A percentile compares a stretch with the other conserved stretches of the same genome.
Conservation (phyloP, 805 yeast genomes). For the Candida jianshihensis region DNA sequence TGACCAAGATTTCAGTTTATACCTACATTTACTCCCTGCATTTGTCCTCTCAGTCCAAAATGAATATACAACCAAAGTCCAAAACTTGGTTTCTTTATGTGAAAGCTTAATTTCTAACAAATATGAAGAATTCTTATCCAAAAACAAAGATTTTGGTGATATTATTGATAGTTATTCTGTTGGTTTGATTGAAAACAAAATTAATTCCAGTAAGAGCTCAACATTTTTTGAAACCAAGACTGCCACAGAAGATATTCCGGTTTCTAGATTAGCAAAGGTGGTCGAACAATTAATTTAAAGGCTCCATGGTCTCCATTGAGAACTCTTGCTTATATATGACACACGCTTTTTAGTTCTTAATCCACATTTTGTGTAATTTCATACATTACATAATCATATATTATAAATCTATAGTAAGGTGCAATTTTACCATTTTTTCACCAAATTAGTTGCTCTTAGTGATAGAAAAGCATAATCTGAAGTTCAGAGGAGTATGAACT, state of each 20-base stretch:
- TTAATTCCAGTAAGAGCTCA: conserved; percentile 15
- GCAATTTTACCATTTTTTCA: too few species aligned
- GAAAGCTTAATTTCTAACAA: conserved; percentile 19
- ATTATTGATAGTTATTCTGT: conserved; percentile 13
- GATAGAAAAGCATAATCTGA: too few species aligned
- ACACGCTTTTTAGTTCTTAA: too few species aligned
- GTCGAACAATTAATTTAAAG: conserved; percentile 8
- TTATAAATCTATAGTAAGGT: too few species aligned
- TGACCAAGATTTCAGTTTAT: conserved; percentile 36
- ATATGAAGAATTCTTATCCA: conserved; percentile 13
- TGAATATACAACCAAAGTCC: conserved; percentile 20
- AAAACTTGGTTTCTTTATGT: conserved; percentile 17
- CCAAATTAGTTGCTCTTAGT: too few species aligned
- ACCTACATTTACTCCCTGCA: conserved; percentile 38
- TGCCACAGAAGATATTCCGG: conserved; percentile 18
- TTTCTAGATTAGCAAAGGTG: conserved; percentile 19
- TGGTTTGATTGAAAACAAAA: conserved; percentile 13
- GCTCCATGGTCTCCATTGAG: too few species aligned
- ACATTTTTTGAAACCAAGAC: conserved; percentile 14
- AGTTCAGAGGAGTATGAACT: too few species aligned
- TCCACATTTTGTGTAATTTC: too few species aligned
- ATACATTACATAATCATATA: too few species aligned
- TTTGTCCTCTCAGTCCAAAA: conserved; percentile 23
- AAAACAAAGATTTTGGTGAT: conserved; percentile 15
- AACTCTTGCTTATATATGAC: too few species aligned